Evolutionary conservation across 805 yeast species (phyloP), one percentile per base, ranked within the genome.

Genomic region (Monosporozyma unispora): DNA sequence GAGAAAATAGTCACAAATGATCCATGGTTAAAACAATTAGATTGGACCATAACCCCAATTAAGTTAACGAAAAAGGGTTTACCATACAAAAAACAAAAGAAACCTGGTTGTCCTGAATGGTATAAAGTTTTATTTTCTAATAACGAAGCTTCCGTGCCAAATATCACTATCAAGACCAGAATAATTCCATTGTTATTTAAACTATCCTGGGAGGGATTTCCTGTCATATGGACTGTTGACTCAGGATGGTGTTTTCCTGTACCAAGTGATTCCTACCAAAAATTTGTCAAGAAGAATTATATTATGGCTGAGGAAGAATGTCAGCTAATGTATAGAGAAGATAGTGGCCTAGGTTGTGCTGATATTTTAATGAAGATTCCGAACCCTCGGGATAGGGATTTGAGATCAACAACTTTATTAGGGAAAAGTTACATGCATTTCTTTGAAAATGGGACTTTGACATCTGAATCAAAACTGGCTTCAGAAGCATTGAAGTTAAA

Each of bases 61-160:
- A 75, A 80, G 47, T 54, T 80, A 40, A 86, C 82, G 12, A 87
- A 87, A 60, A 72, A 77, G 37, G 95, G 93, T 2, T 69, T 67
- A 3, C 86, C 87, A 1, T 75, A 70, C 22, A 85, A 87, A 48
- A 80, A 77, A 23, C 96, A 87, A 64, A 88, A 79, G 57, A 61
- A 87, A 44, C 95, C 96, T 0, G 98, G 96, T 0, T 87, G 75
- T 58, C 99, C 99, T 0, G 84, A 84, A 55, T 93, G 99, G 99
- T 95, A 87, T 64, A 78, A 84, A 52, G 81, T 80, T 12, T 56
- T 80, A 45, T 70, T 72, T 54, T 67, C 73, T 0, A 56, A 67
- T 9, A 67, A 72, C 11, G 52, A 57, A 5, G 64, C 68, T 2
- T 51, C 64, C 12, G 73, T 70, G 19, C 73, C 87, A 58, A 78